phyloP scores from a whole-genome alignment of 2,329 filamentous ascomycete genomes.

The Hypoxylon sp. region DNA sequence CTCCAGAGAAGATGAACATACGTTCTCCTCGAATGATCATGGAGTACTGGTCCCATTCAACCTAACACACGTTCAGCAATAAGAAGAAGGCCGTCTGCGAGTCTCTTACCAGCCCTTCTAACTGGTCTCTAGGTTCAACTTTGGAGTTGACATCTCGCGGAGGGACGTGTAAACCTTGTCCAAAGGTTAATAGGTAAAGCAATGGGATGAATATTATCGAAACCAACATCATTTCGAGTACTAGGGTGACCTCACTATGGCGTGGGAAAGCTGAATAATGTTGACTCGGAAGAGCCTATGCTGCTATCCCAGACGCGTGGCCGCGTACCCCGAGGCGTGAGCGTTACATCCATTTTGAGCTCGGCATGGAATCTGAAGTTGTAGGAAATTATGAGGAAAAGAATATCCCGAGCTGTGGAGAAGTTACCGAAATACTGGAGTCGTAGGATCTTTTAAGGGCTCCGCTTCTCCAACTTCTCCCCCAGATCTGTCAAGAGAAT shows the following conservation, averaged over 20 bases:
- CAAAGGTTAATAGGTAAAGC: conserved; percentile 12
- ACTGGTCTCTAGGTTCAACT: conserved; percentile 12
- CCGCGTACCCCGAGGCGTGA: neutral
- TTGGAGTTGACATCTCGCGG: neutral
- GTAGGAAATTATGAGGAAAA: conserved; percentile 16
- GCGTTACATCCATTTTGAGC: conserved; percentile 27
- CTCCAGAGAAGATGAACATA: conserved; percentile 79
- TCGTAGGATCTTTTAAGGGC: conserved; percentile 21
- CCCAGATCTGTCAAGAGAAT: conserved; percentile 19
- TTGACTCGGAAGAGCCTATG: conserved; percentile 1
- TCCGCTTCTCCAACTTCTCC: conserved; percentile 35
- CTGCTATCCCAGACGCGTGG: conserved; percentile 3
- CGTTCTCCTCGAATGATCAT: conserved; percentile 79
- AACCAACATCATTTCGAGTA: conserved; percentile 14
- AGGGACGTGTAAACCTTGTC: conserved; percentile 18
- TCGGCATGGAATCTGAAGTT: neutral
- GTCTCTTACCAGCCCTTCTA: conserved; percentile 19
- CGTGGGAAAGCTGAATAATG: conserved; percentile 1
- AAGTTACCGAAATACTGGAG: conserved; percentile 13
- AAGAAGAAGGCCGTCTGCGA: neutral
- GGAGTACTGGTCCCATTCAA: conserved; percentile 81
- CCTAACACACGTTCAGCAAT: conserved; percentile 47
- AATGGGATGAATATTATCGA: neutral
- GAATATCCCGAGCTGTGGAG: conserved; percentile 35
- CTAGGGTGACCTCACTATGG: neutral